Evolutionary conservation across 139 green algal species (phyloP).

Genomic region (Asterochloris erici): DNA sequence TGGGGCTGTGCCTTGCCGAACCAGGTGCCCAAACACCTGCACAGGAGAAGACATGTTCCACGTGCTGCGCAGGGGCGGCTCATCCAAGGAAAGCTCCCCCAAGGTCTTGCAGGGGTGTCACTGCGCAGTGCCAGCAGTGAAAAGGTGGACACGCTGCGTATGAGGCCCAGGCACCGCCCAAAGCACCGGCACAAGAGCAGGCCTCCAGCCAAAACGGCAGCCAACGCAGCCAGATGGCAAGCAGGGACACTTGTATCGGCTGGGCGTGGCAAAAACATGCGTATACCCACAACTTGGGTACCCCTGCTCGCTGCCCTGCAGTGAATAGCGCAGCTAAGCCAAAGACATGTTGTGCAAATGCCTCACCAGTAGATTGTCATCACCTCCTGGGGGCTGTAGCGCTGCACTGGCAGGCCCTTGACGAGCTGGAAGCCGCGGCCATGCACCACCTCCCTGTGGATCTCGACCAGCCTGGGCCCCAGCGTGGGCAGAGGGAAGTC

Average conservation of each 20-base stretch:
- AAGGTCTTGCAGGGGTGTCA: background rate
- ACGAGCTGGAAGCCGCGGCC: conserved; percentile 60
- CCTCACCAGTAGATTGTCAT: conserved; percentile 4
- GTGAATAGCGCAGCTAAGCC: background rate
- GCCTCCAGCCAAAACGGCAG: background rate
- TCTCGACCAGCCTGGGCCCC: conserved; percentile 30
- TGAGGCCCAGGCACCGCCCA: no score
- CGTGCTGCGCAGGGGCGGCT: background rate
- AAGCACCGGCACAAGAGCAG: background rate
- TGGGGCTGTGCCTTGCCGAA: conserved; percentile 44
- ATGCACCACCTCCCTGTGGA: conserved; percentile 32
- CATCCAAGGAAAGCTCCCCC: background rate
- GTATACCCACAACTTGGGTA: background rate
- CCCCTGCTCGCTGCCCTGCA: background rate
- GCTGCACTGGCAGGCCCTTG: conserved; percentile 21
- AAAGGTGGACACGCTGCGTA: background rate
- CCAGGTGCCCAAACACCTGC: conserved; percentile 45
- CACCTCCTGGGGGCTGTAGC: background rate
- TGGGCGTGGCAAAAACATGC: background rate
- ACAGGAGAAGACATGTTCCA: conserved; percentile 9
- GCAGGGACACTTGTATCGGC: background rate
- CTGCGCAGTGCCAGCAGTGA: background rate
- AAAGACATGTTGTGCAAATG: background rate
- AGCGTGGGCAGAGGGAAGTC: conserved; percentile 45
- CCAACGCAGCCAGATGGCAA: background rate